phyloP scores from a whole-genome alignment of 83 land plant genomes.

The Thuja plicata region DNA sequence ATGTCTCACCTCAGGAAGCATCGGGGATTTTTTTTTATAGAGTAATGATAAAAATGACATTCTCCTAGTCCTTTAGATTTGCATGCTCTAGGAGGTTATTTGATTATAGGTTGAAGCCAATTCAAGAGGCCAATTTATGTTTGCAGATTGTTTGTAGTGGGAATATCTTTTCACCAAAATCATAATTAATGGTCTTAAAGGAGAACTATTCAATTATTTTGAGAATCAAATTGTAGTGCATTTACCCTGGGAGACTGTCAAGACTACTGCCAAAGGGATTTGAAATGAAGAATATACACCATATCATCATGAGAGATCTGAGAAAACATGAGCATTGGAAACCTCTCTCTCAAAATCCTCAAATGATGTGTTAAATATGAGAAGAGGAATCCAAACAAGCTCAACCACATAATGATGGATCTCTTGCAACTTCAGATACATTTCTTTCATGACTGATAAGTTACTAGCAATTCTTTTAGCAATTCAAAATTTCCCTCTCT shows the following conservation, averaged over 20 bases:
- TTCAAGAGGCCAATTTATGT: too few species aligned
- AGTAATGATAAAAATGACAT: too few species aligned
- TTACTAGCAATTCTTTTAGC: background rate
- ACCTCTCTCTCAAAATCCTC: background rate
- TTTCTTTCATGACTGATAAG: background rate
- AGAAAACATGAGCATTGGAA: background rate
- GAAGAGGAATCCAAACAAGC: too few species aligned
- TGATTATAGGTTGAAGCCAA: too few species aligned
- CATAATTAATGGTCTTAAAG: background rate
- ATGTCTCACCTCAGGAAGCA: too few species aligned
- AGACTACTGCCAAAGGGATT: background rate
- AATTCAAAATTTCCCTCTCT: background rate
- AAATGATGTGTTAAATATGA: too few species aligned
- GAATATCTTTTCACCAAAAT: background rate
- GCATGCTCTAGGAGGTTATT: too few species aligned
- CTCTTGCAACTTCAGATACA: too few species aligned
- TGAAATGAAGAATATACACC: background rate
- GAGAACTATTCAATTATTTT: background rate
- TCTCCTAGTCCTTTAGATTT: too few species aligned
- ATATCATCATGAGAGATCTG: background rate
- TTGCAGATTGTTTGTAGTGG: too few species aligned
- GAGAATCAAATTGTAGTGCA: background rate
- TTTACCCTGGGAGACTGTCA: background rate
- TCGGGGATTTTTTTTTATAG: too few species aligned
- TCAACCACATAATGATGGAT: too few species aligned